Conservation (phyloP, 2,329 filamentous ascomycete genomes). For the Aspergillus pseudonomiae region DNA sequence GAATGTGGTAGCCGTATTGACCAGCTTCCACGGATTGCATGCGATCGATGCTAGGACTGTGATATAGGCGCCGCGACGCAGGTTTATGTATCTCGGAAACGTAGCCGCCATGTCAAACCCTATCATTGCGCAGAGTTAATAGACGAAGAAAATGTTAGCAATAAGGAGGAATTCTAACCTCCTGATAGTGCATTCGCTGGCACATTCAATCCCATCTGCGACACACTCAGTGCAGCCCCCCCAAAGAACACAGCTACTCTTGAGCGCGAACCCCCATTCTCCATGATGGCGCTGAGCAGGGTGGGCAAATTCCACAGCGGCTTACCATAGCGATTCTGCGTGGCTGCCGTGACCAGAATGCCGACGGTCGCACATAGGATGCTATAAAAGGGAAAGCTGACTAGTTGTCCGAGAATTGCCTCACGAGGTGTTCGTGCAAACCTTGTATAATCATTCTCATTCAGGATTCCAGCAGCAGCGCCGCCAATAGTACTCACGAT, state of each 20-base stretch:
- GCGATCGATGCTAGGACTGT: conserved; percentile 39
- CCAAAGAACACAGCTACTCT: conserved; percentile 29
- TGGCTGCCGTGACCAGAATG: conserved; percentile 34
- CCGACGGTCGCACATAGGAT: conserved; percentile 30
- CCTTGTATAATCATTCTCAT: conserved; percentile 37
- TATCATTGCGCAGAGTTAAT: not conserved
- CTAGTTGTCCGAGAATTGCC: conserved; percentile 27
- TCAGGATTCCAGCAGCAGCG: conserved; percentile 35
- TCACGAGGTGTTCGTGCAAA: conserved; percentile 28
- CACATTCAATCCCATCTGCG: conserved; percentile 32
- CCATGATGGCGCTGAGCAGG: conserved; percentile 28
- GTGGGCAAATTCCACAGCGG: conserved; percentile 31
- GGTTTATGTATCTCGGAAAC: conserved; percentile 58
- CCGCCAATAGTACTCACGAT: conserved; percentile 36
- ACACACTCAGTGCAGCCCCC: conserved; percentile 27
- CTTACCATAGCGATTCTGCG: conserved; percentile 29
- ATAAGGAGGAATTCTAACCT: not conserved
- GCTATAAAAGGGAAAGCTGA: conserved; percentile 27
- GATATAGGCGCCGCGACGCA: conserved; percentile 57
- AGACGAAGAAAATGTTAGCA: too few species aligned
- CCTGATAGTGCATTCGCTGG: conserved; percentile 27
- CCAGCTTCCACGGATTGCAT: conserved; percentile 29
- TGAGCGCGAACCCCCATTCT: conserved; percentile 23
- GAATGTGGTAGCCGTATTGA: conserved; percentile 28
- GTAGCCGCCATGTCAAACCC: conserved; percentile 61